These are phyloP conservation scores for Alternaria infectoria DNA, from an alignment of 2,329 filamentous ascomycete genomes.

Conservation along the genomic window DNA sequence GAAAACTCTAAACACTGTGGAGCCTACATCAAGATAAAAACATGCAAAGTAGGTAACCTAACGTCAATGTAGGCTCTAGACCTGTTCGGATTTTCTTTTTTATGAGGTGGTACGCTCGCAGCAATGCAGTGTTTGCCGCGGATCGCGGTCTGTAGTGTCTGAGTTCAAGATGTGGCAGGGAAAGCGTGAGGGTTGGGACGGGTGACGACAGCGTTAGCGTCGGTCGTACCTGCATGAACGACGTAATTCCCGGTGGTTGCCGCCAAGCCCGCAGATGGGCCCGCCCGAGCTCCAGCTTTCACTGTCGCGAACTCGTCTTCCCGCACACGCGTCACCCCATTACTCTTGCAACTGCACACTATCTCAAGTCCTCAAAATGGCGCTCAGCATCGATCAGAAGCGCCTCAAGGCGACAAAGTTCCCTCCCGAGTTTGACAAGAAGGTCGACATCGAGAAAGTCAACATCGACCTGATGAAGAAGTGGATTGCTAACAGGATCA, in stretches of 20 bases:
- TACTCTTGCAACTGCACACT: slow-evolving; percentile 1
- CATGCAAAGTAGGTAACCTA: no score
- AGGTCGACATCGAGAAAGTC: slow-evolving; percentile 97
- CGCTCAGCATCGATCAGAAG: slow-evolving; percentile 85
- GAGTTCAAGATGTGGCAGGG: background rate
- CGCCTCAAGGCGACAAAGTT: slow-evolving; percentile 91
- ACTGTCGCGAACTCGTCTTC: slow-evolving; percentile 5
- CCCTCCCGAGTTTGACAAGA: slow-evolving; percentile 88
- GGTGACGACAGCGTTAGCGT: slow-evolving; percentile 7
- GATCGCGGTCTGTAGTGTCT: background rate
- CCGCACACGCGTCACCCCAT: slow-evolving; percentile 3
- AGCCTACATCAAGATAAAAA: no score
- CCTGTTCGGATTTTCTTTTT: no score
- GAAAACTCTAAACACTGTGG: no score
- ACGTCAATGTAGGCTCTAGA: no score
- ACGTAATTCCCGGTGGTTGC: slow-evolving; percentile 16
- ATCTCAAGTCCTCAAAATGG: slow-evolving; percentile 60
- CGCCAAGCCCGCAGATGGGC: slow-evolving; percentile 17
- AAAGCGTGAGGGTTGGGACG: background rate
- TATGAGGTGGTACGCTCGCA: no score
- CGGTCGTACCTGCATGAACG: slow-evolving; percentile 18
- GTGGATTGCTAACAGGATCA: slow-evolving; percentile 92
- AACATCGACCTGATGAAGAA: slow-evolving; percentile 98
- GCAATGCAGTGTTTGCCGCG: background rate
- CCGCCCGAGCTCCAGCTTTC: slow-evolving; percentile 17